phyloP scores from a whole-genome alignment of 176 grass and related monocot species.

The Coix lacrymajobi region DNA sequence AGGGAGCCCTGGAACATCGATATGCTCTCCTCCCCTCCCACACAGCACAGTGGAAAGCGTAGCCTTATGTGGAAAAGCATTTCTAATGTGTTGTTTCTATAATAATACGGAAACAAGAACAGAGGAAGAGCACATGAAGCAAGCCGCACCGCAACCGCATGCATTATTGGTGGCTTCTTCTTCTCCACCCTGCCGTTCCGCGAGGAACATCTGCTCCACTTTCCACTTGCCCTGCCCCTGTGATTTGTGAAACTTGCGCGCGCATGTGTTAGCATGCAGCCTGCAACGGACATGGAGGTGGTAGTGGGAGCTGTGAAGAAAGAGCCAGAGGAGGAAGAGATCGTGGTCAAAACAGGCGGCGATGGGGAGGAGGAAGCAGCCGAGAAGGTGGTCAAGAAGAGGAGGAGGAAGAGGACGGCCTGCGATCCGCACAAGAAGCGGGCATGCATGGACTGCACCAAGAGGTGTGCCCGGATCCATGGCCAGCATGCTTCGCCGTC shows the following conservation, averaged over 20 bases:
- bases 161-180: neutral
- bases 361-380: neutral
- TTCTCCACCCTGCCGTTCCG: neutral
- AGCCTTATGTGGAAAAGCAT: neutral
- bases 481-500: neutral
- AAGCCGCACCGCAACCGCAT: no score
- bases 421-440: constrained; percentile 20
- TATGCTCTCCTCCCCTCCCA: neutral
- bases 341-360: neutral
- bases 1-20: neutral
- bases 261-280: neutral
- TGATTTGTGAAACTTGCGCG: neutral
- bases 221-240: neutral
- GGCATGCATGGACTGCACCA: constrained; percentile 44
- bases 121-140: neutral
- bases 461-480: constrained; percentile 31
- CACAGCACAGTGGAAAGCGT: neutral
- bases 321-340: constrained; percentile 6
- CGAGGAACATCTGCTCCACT: neutral
- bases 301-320: neutral
- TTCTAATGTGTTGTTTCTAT: neutral
- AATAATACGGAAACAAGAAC: neutral
- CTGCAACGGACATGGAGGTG: neutral
- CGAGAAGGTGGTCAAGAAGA: constrained; percentile 11
- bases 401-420: constrained; percentile 15